These are phyloP conservation scores for Zasmidium angulare DNA, from an alignment of 2,329 filamentous ascomycete genomes.

Conservation along the genomic window DNA sequence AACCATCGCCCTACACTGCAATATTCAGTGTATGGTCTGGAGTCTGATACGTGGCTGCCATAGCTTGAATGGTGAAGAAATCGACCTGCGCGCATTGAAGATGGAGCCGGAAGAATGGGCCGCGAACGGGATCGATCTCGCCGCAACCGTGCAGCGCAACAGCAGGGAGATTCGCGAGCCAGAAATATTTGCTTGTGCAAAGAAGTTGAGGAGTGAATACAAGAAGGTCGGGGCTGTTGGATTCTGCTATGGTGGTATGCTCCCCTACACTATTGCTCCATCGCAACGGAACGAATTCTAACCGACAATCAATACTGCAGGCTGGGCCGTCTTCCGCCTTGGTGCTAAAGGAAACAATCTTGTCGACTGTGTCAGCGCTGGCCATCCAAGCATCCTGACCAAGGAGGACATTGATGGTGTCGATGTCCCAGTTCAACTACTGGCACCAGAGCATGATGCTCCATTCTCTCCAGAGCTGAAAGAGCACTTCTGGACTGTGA, in stretches of 20 bases:
- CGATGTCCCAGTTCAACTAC: neutral
- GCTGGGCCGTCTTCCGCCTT: neutral
- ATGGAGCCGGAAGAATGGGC: neutral
- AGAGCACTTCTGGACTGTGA: neutral
- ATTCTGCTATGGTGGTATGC: neutral
- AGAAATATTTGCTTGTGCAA: neutral
- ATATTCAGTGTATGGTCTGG: no score
- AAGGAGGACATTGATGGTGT: neutral
- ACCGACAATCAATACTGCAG: no score
- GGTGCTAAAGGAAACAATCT: neutral
- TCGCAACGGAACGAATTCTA: no score
- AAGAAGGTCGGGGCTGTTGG: neutral
- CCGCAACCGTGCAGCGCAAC: neutral
- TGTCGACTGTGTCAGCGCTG: neutral
- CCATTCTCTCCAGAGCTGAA: neutral
- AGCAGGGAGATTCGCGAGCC: neutral
- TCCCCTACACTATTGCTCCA: no score
- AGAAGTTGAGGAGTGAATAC: neutral
- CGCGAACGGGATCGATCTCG: neutral
- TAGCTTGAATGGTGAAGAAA: neutral
- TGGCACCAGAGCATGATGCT: neutral
- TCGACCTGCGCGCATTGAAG: neutral
- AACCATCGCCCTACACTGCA: no score
- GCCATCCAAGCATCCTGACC: neutral
- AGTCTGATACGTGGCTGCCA: neutral